Conservation (phyloP, 2,329 filamentous ascomycete species). For the Xylaria sp. region DNA sequence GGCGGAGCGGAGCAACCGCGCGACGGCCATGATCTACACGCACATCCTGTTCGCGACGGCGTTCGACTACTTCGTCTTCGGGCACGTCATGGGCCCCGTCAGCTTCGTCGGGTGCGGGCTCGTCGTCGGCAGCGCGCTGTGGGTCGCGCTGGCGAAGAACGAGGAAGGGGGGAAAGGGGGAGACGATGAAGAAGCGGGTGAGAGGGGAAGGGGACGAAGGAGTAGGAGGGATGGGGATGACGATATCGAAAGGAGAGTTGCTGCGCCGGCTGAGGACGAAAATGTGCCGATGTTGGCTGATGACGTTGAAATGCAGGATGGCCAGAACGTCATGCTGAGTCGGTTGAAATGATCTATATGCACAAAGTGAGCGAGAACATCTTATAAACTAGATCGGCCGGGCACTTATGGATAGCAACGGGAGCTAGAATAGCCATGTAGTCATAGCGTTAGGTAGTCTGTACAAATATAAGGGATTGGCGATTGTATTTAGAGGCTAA, state of each 20-base stretch:
- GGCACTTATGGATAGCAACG: too few relatives aligned
- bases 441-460: too few relatives aligned
- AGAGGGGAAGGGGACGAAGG: constrained; percentile 24
- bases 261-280: constrained; percentile 32
- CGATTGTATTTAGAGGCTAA: too few relatives aligned
- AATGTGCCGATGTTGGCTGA: constrained; percentile 45
- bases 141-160: constrained; percentile 51
- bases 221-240: constrained; percentile 40
- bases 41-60: constrained; percentile 59
- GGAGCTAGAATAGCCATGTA: too few relatives aligned
- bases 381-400: too few relatives aligned
- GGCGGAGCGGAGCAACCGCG: constrained; percentile 66
- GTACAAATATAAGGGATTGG: too few relatives aligned
- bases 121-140: constrained; percentile 57
- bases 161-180: constrained; percentile 32
- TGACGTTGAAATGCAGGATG: constrained; percentile 25
- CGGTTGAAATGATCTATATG: background rate
- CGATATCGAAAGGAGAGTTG: constrained; percentile 20
- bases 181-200: constrained; percentile 3
- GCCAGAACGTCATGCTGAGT: background rate
- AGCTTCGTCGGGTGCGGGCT: constrained; percentile 55
- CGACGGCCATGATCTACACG: constrained; percentile 61
- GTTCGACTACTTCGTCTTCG: constrained; percentile 57
- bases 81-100: constrained; percentile 51
- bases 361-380: too few relatives aligned